These are phyloP conservation scores for Sporopachydermia quercuum DNA, from an alignment of 805 yeast species.

Conservation along the genomic window DNA sequence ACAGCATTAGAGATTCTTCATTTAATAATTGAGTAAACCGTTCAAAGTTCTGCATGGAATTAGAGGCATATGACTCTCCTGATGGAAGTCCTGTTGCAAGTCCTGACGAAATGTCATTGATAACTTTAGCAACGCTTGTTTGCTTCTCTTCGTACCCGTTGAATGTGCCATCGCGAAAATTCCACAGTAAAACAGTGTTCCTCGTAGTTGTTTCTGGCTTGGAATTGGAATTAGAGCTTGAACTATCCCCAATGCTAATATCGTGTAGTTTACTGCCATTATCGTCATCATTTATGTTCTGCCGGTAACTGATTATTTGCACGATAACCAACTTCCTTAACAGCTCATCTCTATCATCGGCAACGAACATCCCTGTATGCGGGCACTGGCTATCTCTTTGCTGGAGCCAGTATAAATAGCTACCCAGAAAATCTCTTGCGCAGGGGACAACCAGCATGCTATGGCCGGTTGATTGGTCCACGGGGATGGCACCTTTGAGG, in stretches of 20 bases:
- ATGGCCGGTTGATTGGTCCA: neutral
- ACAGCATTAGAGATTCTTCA: no score
- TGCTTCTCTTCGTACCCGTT: neutral
- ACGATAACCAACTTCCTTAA: neutral
- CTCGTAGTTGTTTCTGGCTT: no score
- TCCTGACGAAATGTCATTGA: neutral
- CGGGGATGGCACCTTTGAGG: neutral
- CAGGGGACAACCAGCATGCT: neutral
- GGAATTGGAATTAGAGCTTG: no score
- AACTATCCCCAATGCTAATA: no score
- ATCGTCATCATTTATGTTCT: no score
- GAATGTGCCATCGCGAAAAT: neutral
- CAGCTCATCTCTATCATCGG: neutral
- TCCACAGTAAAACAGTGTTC: no score
- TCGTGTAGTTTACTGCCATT: no score
- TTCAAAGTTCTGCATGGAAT: neutral
- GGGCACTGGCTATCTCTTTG: neutral
- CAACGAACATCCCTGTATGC: neutral
- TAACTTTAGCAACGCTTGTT: neutral
- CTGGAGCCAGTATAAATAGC: neutral
- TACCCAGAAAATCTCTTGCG: neutral
- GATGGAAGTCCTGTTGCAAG: no score
- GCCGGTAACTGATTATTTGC: neutral
- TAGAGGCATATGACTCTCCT: neutral
- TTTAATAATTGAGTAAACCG: neutral